These are phyloP conservation scores for Cercis canadensis DNA, from an alignment of 306 rosid species.

Conservation along the genomic window DNA sequence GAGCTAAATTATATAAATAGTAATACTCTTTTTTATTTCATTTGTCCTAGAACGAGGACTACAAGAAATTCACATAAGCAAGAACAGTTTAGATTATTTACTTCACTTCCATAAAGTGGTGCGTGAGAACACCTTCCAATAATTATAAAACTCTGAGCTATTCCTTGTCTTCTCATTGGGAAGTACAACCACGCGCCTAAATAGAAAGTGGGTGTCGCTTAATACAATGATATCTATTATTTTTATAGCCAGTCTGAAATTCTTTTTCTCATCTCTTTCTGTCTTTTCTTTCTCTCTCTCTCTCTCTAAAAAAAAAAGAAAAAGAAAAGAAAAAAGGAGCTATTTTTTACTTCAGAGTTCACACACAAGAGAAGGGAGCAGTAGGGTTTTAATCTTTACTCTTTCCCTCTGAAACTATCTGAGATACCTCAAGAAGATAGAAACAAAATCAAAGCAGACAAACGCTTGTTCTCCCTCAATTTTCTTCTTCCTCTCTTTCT, in stretches of 20 bases:
- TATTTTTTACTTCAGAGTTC: constrained; percentile 23
- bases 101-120: constrained; percentile 9
- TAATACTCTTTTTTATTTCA: no score
- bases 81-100: background rate
- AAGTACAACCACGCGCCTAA: background rate
- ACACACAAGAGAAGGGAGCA: constrained; percentile 9
- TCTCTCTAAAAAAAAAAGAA: constrained; percentile 34
- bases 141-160: no score
- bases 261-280: background rate
- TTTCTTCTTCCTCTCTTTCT: constrained; percentile 33
- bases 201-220: background rate
- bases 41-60: no score
- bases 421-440: constrained; percentile 45
- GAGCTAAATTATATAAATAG: no score
- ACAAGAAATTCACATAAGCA: no score
- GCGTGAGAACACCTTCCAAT: background rate
- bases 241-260: constrained; percentile 39
- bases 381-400: constrained; percentile 66
- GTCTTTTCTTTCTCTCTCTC: constrained; percentile 3
- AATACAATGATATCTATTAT: constrained; percentile 28
- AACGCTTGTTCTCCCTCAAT: constrained; percentile 38
- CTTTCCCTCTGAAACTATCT: constrained; percentile 39
- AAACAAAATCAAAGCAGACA: constrained; percentile 47
- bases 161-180: background rate
- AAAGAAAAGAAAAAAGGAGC: background rate